Evolutionary conservation across 2,329 filamentous ascomycete species (phyloP).

Genomic region (Coleophoma cylindrospora): DNA sequence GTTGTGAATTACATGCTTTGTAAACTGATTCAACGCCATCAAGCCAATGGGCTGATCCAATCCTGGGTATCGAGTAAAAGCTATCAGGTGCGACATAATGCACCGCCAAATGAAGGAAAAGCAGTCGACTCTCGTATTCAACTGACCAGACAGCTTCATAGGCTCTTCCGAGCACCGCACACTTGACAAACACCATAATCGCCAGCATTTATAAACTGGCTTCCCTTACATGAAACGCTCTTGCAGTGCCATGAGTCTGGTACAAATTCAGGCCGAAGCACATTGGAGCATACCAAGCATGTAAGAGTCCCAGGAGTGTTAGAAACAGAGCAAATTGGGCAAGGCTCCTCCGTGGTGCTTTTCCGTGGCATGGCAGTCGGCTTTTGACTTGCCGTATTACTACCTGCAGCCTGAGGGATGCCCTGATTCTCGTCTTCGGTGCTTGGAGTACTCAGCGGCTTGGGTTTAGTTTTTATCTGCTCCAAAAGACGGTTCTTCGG

Average conservation of each 20-base stretch:
- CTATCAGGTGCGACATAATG: no score
- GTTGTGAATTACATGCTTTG: no score
- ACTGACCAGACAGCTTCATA: no score
- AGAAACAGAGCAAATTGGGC: constrained; percentile 60
- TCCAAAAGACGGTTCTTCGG: neutral
- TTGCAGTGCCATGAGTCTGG: constrained; percentile 60
- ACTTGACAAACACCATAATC: constrained; percentile 68
- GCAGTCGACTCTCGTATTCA: no score
- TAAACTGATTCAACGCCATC: no score
- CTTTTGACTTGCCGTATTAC: neutral
- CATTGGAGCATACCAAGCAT: constrained; percentile 67
- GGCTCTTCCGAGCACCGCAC: constrained; percentile 42
- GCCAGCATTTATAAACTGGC: constrained; percentile 60
- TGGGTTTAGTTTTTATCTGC: neutral
- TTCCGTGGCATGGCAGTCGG: neutral
- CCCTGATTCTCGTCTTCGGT: neutral
- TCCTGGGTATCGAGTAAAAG: no score
- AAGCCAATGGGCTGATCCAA: no score
- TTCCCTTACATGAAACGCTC: constrained; percentile 47
- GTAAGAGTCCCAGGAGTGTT: constrained; percentile 51
- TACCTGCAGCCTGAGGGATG: neutral
- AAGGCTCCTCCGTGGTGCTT: constrained; percentile 32
- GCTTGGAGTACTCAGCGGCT: neutral
- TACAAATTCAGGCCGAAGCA: constrained; percentile 51
- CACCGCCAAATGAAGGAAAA: no score